phyloP scores from a whole-genome alignment of 2,329 filamentous ascomycete genomes.

The Aspergillus novofumigatus region DNA sequence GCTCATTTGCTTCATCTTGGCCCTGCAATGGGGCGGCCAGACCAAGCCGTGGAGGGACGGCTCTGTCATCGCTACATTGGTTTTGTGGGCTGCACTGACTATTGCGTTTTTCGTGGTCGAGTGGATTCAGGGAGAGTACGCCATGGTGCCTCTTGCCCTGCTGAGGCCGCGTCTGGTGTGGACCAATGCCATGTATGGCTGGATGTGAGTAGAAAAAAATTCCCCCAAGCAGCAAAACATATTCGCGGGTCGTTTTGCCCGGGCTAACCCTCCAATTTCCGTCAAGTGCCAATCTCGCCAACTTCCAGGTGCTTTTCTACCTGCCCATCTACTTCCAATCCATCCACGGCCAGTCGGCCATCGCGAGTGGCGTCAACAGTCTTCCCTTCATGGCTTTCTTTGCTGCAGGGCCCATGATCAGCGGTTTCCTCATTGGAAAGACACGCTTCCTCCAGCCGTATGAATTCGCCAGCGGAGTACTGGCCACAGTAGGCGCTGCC shows the following conservation, averaged over 20 bases:
- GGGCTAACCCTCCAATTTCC: neutral
- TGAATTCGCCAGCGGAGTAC: no score
- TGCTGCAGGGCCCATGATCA: conserved; percentile 11
- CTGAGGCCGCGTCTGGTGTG: no score
- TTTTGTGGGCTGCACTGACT: no score
- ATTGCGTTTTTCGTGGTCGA: no score
- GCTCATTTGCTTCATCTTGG: conserved; percentile 23
- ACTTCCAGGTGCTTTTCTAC: conserved; percentile 17
- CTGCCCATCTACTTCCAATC: conserved; percentile 22
- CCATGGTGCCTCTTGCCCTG: no score
- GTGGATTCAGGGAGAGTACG: no score
- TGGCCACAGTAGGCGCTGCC: no score
- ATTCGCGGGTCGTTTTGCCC: no score
- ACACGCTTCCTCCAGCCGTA: conserved; percentile 13
- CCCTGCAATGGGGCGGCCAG: conserved; percentile 25
- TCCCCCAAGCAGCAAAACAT: no score
- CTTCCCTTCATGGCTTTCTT: conserved; percentile 18
- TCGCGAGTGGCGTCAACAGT: conserved; percentile 16
- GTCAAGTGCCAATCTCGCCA: conserved; percentile 9
- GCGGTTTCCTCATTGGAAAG: conserved; percentile 12
- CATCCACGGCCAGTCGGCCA: conserved; percentile 14
- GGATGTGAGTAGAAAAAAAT: no score
- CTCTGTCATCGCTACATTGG: no score
- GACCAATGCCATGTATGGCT: no score
- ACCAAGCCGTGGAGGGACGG: conserved; percentile 21